Base-by-base conservation (phyloP, 495 filamentous ascomycete species). In the Jackrogersella multiformis region DNA sequence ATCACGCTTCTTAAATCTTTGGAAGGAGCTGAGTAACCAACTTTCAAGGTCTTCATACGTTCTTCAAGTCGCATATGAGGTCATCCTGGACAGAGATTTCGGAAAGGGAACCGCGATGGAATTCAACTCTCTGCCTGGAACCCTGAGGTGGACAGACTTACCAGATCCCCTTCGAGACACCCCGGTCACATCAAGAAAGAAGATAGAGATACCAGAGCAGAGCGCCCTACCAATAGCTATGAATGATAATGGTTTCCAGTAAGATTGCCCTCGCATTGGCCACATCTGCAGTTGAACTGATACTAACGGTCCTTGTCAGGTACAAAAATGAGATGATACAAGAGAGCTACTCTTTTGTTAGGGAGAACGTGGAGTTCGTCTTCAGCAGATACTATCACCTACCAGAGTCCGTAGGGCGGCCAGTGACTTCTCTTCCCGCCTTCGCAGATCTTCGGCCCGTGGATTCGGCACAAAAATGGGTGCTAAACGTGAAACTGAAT, bases 271-370 rank as follows among this genome's bases (percentile, higher is more conserved):
- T 32, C 24, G 5, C 5, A 16, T 8, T 28, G 9, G 23, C 23
- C 18, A 48, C 2, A 36, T 20, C 10, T 7, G 6, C 16, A 12
- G 6, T 7, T 4, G 0, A 34, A 12, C 38, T 42, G 18, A 32
- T 32, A 28, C 56, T 62, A 7, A 56, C 10, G 23, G 10, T 24
- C 18, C 1, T 18, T 45, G 3, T 5, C 45, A 83, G 79, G 13
- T 70, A 72, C 56, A 78, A 72, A 36, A 74, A 66, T 39, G 74
- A 79, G 56, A 56, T 73, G 4, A 66, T 82, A n/a, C 77, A 81
- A 45, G 80, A 83, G 56, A 73, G 76, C 21, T 78, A 80, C 63
- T 71, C 74, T 4, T 83, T 79, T 73, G 78, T 76, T 55, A 66
- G 72, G 24, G 75, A 79, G 16, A 73, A 73, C 24, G 56, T 80